Evolutionary conservation across 2,329 filamentous ascomycete genomes (phyloP).

Genomic region (Lizonia empirigonia): DNA sequence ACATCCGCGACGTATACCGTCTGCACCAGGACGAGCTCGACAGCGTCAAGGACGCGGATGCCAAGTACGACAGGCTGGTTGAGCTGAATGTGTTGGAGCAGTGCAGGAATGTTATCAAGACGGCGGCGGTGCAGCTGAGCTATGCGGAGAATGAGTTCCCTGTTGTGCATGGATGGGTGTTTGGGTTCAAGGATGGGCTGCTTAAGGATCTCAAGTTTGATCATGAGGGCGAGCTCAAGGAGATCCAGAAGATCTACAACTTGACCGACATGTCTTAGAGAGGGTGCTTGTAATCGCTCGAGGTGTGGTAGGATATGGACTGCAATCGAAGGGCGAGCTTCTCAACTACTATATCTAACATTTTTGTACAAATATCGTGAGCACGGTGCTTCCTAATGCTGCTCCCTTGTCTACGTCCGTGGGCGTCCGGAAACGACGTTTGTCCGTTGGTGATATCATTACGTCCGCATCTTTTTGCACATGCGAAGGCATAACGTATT

Average conservation of each 20-base stretch:
- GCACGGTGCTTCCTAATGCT: too few relatives aligned
- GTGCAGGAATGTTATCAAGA: slow-evolving; percentile 49
- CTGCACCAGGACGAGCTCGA: slow-evolving; percentile 74
- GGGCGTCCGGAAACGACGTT: too few relatives aligned
- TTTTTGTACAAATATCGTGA: too few relatives aligned
- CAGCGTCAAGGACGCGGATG: slow-evolving; percentile 31
- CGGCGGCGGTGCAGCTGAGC: slow-evolving; percentile 62
- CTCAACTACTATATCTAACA: too few relatives aligned
- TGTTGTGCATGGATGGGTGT: slow-evolving; percentile 76
- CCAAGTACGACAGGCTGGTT: slow-evolving; percentile 43
- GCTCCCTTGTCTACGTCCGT: too few relatives aligned
- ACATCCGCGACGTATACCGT: slow-evolving; percentile 76
- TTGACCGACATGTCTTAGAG: slow-evolving; percentile 30
- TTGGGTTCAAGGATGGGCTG: slow-evolving; percentile 70
- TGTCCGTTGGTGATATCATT: too few relatives aligned
- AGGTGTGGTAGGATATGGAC: too few relatives aligned
- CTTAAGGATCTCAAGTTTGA: slow-evolving; percentile 69
- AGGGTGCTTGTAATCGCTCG: background rate
- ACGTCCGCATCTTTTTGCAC: too few relatives aligned
- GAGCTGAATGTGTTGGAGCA: slow-evolving; percentile 49
- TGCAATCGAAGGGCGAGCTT: too few relatives aligned
- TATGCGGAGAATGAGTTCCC: slow-evolving; percentile 68
- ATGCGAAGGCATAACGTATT: too few relatives aligned
- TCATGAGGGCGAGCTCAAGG: slow-evolving; percentile 61
- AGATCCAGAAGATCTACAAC: slow-evolving; percentile 70